A percentile compares a stretch with the other conserved stretches of the same genome.
These are phyloP conservation scores for Fragilaria crotonensis DNA, from an alignment of 108 stramenopile genomes.

Conservation along the genomic window DNA sequence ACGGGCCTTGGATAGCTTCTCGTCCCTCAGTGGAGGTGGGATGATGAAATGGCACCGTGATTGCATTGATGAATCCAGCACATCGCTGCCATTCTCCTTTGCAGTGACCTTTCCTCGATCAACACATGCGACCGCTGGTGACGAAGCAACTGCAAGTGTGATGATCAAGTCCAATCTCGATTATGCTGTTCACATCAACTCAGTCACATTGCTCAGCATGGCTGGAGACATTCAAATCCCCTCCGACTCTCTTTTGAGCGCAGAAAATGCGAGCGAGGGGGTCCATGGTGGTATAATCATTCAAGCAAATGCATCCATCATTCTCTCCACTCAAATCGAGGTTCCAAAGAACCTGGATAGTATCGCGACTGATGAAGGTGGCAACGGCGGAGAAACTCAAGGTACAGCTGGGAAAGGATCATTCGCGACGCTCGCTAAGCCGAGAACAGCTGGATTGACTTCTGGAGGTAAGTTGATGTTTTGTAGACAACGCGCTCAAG, in stretches of 20 bases:
- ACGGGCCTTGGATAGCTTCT: constrained; percentile 19
- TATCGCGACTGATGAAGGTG: constrained; percentile 26
- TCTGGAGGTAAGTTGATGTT: constrained; percentile 18
- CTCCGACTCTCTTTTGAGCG: constrained; percentile 17
- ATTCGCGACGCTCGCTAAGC: constrained; percentile 28
- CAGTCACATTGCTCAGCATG: constrained; percentile 29
- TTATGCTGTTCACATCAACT: constrained; percentile 44
- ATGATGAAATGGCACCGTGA: constrained; percentile 27
- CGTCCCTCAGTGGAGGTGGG: constrained; percentile 1
- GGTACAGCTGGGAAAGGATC: constrained; percentile 24
- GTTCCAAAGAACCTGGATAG: constrained; percentile 27
- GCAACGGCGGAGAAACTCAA: constrained; percentile 23
- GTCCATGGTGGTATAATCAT: constrained; percentile 20
- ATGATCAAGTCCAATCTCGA: constrained; percentile 60
- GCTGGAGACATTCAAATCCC: constrained; percentile 24
- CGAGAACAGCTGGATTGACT: constrained; percentile 33
- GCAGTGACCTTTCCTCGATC: constrained; percentile 49
- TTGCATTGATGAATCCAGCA: constrained; percentile 21
- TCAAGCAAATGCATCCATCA: constrained; percentile 25
- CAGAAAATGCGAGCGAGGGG: constrained; percentile 24
- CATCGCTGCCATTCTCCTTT: constrained; percentile 60
- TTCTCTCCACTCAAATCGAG: constrained; percentile 18
- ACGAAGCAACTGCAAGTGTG: constrained; percentile 44
- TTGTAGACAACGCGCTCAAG: no score
- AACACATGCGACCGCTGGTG: constrained; percentile 63